Percentiles rank a stretch among this genome's conserved stretches.
phyloP scores from a whole-genome alignment of 2,329 filamentous ascomycete genomes.

The Dactylonectria macrodidyma region DNA sequence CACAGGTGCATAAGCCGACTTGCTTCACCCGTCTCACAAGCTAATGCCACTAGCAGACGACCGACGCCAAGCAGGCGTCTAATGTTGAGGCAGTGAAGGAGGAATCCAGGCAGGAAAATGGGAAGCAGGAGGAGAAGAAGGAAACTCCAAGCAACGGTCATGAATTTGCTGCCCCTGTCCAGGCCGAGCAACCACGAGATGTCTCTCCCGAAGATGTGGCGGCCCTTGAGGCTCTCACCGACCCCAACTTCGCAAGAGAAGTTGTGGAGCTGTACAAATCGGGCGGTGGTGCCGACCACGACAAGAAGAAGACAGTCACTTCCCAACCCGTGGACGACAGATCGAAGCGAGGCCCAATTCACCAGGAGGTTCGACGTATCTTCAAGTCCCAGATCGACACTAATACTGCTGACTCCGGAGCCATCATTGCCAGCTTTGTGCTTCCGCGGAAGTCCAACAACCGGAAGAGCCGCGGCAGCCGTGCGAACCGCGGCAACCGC shows the following conservation, averaged over 20 bases:
- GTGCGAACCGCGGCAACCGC: slow-evolving; percentile 43
- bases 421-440: slow-evolving; percentile 78
- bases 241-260: slow-evolving; percentile 56
- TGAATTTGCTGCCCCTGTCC: slow-evolving; percentile 34
- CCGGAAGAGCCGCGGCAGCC: slow-evolving; percentile 47
- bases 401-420: slow-evolving; percentile 69
- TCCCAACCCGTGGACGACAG: slow-evolving; percentile 63
- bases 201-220: slow-evolving; percentile 53
- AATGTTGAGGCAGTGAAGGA: slow-evolving; percentile 29
- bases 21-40: slow-evolving; percentile 4
- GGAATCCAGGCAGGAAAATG: slow-evolving; percentile 33
- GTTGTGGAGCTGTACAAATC: slow-evolving; percentile 59
- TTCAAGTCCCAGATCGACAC: slow-evolving; percentile 87
- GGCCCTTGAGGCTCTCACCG: slow-evolving; percentile 57
- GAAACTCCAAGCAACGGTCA: slow-evolving; percentile 38
- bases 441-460: slow-evolving; percentile 57
- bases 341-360: slow-evolving; percentile 62
- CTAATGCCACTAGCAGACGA: slow-evolving; percentile 34
- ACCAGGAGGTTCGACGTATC: slow-evolving; percentile 80
- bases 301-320: slow-evolving; percentile 52
- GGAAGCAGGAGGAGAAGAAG: slow-evolving; percentile 33
- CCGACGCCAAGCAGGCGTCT: slow-evolving; percentile 34
- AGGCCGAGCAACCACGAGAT: slow-evolving; percentile 44
- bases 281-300: slow-evolving; percentile 49
- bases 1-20: slow-evolving; percentile 27